These are phyloP conservation scores for Calocera cornea DNA, from an alignment of 768 basidiomycete species.

Conservation along the genomic window DNA sequence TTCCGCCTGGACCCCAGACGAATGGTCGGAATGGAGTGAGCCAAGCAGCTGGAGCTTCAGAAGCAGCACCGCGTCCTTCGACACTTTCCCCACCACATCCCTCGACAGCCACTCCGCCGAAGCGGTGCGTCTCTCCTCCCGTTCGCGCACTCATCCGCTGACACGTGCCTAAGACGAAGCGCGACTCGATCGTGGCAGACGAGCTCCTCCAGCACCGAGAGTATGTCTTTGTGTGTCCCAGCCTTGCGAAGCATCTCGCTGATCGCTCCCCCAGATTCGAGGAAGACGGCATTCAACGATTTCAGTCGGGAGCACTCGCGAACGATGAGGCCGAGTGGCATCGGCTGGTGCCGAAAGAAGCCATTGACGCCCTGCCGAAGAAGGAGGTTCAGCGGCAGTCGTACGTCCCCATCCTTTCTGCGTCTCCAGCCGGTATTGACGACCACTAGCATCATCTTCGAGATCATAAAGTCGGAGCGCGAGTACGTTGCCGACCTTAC, in stretches of 20 bases:
- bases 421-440: too few species aligned
- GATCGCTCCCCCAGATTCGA: background rate
- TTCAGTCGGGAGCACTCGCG: constrained; percentile 51
- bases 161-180: background rate
- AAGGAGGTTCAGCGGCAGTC: constrained; percentile 67
- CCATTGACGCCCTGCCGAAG: constrained; percentile 55
- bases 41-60: background rate
- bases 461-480: constrained; percentile 77
- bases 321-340: constrained; percentile 77
- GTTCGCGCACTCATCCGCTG: too few species aligned
- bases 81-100: background rate
- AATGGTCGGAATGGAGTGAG: background rate
- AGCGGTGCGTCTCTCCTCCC: too few species aligned
- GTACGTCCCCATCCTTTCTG: too few species aligned
- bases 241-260: background rate
- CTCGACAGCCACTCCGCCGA: too few species aligned
- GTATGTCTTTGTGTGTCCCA: background rate
- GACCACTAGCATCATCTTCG: constrained; percentile 53
- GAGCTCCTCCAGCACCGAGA: background rate
- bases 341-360: constrained; percentile 56
- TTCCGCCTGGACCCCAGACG: background rate
- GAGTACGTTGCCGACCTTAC: constrained; percentile 77
- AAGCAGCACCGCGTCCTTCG: background rate
- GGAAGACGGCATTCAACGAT: constrained; percentile 48
- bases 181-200: background rate